A percentile compares a stretch with the other conserved stretches of the same genome.
phyloP scores from a whole-genome alignment of 805 yeast species.

The Nakazawaea populi region DNA sequence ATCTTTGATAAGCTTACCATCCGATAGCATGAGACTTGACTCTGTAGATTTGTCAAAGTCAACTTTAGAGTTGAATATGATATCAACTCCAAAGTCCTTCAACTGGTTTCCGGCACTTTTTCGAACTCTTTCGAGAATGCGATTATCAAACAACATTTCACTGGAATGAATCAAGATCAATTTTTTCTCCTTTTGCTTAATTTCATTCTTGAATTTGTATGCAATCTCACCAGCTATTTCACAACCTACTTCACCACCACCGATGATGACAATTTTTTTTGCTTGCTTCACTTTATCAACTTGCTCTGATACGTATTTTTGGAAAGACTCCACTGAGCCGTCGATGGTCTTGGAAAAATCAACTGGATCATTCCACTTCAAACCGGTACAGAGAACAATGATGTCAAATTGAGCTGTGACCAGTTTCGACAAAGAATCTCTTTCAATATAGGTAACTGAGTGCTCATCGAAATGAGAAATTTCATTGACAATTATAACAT shows the following conservation, averaged over 20 bases:
- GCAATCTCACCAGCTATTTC: constrained; percentile 28
- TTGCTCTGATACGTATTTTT: constrained; percentile 12
- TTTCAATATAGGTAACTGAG: constrained; percentile 12
- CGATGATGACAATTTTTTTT: constrained; percentile 22
- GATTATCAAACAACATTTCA: constrained; percentile 9
- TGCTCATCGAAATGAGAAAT: constrained; percentile 15
- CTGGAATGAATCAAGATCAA: constrained; percentile 19
- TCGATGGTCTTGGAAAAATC: constrained; percentile 4
- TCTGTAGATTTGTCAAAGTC: constrained; percentile 4
- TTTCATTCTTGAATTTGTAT: constrained; percentile 14
- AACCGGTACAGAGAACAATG: constrained; percentile 25
- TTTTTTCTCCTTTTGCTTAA: constrained; percentile 15
- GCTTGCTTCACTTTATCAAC: constrained; percentile 16
- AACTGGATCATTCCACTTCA: constrained; percentile 23
- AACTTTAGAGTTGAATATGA: constrained; percentile 12
- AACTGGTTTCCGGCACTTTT: constrained; percentile 2
- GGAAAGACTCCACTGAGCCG: constrained; percentile 9
- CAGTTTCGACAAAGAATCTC: constrained; percentile 1
- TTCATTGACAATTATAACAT: constrained; percentile 16
- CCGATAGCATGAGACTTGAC: neutral
- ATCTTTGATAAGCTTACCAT: constrained; percentile 5
- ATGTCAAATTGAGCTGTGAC: constrained; percentile 16
- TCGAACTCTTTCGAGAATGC: constrained; percentile 5
- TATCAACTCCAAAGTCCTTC: constrained; percentile 12
- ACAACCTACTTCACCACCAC: constrained; percentile 26